A percentile compares a stretch with the other conserved stretches of the same genome.
Conservation (phyloP, 768 basidiomycete genomes). For the Podaxis sp. region DNA sequence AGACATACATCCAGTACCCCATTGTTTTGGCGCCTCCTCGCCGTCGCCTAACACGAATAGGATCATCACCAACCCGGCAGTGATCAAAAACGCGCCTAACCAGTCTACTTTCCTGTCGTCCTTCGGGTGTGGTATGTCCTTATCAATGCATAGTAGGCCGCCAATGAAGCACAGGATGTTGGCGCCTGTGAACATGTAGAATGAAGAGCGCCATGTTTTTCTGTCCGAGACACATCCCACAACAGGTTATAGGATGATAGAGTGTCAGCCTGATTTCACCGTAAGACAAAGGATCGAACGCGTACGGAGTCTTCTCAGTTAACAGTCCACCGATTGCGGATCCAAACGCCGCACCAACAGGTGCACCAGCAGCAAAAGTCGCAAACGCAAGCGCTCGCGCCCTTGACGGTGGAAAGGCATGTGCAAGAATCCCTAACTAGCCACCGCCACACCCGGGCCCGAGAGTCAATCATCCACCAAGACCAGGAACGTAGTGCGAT, state of each 20-base stretch:
- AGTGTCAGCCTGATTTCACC: conserved; percentile 38
- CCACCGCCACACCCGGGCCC: not conserved
- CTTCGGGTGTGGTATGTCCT: conserved; percentile 46
- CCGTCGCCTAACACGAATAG: conserved; percentile 74
- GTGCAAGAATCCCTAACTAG: conserved; percentile 80
- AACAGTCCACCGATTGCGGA: conserved; percentile 69
- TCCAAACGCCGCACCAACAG: conserved; percentile 78
- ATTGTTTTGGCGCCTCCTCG: conserved; percentile 54
- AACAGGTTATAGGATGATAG: conserved; percentile 85
- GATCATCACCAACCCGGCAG: conserved; percentile 64
- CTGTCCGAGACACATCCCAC: conserved; percentile 68
- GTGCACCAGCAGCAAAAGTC: conserved; percentile 82
- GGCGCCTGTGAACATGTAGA: conserved; percentile 59
- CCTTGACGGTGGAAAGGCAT: conserved; percentile 64
- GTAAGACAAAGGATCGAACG: conserved; percentile 26
- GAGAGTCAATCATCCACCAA: not conserved
- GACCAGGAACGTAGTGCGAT: not conserved
- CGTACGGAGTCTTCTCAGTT: conserved; percentile 49
- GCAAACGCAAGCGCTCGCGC: conserved; percentile 78
- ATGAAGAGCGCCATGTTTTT: conserved; percentile 63
- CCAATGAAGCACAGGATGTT: conserved; percentile 50
- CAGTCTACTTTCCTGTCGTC: conserved; percentile 62
- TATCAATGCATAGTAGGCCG: conserved; percentile 57
- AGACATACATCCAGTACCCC: conserved; percentile 45
- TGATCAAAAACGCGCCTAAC: conserved; percentile 69